phyloP scores from a whole-genome alignment of 1,284 basidiomycete species.

The Uromyces viciae-fabae region DNA sequence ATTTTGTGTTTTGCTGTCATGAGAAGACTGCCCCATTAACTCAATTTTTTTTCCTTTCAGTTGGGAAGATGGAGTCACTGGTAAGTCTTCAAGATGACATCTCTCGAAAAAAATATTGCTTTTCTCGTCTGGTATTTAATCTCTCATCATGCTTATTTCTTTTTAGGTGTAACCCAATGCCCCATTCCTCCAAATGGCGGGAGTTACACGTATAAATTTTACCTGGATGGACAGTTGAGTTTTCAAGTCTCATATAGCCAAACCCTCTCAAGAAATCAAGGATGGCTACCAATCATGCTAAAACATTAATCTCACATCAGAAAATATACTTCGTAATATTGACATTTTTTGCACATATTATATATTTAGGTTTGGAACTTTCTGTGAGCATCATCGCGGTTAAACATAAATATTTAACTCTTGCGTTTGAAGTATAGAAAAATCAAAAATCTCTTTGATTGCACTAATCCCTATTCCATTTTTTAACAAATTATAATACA shows the following conservation, averaged over 20 bases:
- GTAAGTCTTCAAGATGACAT: background rate
- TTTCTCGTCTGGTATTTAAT: background rate
- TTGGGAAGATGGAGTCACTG: constrained; percentile 42
- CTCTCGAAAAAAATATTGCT: background rate
- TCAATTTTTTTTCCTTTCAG: background rate
- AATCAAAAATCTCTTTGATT: too few species aligned
- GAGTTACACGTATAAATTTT: constrained; percentile 37
- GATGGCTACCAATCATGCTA: background rate
- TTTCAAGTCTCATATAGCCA: background rate
- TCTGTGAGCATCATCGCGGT: constrained; percentile 23
- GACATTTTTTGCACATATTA: background rate
- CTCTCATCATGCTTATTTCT: background rate
- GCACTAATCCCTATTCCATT: too few species aligned
- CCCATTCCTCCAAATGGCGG: constrained; percentile 34
- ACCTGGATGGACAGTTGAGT: constrained; percentile 32
- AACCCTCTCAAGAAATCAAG: too few species aligned
- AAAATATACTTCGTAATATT: too few species aligned
- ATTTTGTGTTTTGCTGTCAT: background rate
- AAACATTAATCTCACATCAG: too few species aligned
- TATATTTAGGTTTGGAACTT: constrained; percentile 25
- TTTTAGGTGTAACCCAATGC: constrained; percentile 39
- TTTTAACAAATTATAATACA: background rate
- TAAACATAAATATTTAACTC: too few species aligned
- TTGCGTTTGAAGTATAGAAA: too few species aligned
- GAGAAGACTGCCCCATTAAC: background rate